Percentiles rank a stretch among this genome's conserved stretches.
phyloP scores from a whole-genome alignment of 179 eudicot species.

The Nepenthes alata region DNA sequence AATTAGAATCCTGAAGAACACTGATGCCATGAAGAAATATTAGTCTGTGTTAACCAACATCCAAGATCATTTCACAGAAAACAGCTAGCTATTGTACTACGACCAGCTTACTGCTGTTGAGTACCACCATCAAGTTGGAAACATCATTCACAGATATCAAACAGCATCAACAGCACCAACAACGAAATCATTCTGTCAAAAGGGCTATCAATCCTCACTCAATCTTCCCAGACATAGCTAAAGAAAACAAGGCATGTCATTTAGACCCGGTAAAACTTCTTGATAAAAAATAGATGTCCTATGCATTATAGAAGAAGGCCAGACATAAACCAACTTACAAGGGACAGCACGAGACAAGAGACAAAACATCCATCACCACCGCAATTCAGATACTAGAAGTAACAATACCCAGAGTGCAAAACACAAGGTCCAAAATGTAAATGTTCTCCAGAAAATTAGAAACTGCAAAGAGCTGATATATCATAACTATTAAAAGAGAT shows the following conservation, averaged over 20 bases:
- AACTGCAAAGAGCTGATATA: too few species aligned
- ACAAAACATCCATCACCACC: neutral
- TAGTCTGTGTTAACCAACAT: conserved; percentile 13
- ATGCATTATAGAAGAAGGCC: neutral
- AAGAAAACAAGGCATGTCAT: conserved; percentile 12
- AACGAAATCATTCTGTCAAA: conserved; percentile 16
- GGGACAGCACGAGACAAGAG: neutral
- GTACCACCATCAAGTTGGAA: conserved; percentile 7
- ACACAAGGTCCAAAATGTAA: neutral
- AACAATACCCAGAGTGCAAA: neutral
- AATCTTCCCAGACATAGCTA: conserved; percentile 26
- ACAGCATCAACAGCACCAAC: neutral
- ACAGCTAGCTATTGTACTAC: neutral
- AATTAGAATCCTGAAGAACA: neutral
- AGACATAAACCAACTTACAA: neutral
- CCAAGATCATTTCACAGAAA: neutral
- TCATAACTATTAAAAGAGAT: neutral
- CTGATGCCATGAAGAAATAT: neutral
- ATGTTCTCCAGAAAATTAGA: neutral
- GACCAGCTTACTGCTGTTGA: neutral
- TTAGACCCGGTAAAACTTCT: neutral
- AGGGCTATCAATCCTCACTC: conserved; percentile 13
- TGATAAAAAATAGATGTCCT: neutral
- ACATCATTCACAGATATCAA: conserved; percentile 13
- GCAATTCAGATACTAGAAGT: too few species aligned